Conservation (phyloP, 257 asterid species). For the Penstemon barbatus region DNA sequence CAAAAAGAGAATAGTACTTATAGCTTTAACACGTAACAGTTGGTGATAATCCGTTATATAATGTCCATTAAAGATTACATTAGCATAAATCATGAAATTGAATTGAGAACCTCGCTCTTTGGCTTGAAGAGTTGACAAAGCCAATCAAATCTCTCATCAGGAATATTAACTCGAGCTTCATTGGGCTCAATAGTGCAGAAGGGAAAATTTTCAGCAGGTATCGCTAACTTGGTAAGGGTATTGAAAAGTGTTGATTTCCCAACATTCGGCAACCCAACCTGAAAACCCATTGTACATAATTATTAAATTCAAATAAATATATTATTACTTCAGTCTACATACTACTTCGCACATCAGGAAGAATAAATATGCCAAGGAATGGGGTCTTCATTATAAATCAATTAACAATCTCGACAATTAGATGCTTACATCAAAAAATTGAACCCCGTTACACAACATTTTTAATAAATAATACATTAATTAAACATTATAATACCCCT, state of each 20-base stretch:
- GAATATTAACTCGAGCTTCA: constrained; percentile 90
- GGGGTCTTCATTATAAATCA: not conserved
- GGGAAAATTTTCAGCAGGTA: constrained; percentile 97
- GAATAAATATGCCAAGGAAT: not conserved
- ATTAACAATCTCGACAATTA: not conserved
- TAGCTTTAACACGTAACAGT: no score
- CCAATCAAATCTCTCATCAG: constrained; percentile 97
- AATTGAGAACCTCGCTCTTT: constrained; percentile 75
- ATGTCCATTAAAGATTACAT: not conserved
- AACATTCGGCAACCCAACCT: constrained; percentile 99
- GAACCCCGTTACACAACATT: not conserved
- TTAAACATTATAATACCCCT: not conserved
- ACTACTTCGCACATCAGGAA: not conserved
- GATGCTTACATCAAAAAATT: not conserved
- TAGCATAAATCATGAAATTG: constrained; percentile 10
- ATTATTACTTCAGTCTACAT: not conserved
- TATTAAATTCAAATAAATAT: not conserved
- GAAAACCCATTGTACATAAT: constrained; percentile 29
- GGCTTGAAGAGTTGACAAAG: constrained; percentile 88
- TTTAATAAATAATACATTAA: not conserved
- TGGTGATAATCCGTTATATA: not conserved
- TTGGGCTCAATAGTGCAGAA: constrained; percentile 98
- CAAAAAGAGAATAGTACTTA: not conserved
- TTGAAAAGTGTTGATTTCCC: constrained; percentile 97
- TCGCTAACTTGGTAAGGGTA: constrained; percentile 93